A percentile compares a stretch with the other conserved stretches of the same genome.
Conservation (phyloP, 2,329 filamentous ascomycete species). For the Penicillium sp. region DNA sequence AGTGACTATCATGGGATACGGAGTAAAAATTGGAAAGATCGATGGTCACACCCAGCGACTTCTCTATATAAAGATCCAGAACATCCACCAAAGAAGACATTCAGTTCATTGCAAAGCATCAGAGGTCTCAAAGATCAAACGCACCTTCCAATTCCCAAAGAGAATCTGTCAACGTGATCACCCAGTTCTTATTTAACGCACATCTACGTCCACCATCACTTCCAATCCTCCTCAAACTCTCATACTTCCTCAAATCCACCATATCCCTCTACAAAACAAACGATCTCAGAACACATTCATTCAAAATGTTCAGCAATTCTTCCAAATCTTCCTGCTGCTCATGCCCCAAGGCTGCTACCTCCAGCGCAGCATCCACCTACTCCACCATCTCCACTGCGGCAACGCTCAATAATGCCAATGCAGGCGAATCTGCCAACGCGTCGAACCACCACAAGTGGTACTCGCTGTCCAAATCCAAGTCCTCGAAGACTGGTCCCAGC, state of each 20-base stretch:
- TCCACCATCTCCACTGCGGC: conserved; percentile 26
- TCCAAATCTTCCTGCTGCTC: conserved; percentile 13
- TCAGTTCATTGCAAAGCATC: not conserved
- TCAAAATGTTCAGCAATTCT: conserved; percentile 14
- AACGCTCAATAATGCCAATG: conserved; percentile 23
- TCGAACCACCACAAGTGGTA: conserved; percentile 22
- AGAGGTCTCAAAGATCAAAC: not conserved
- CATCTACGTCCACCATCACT: too few species aligned
- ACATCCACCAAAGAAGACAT: not conserved
- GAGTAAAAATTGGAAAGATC: not conserved
- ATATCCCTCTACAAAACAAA: not conserved
- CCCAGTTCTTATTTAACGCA: not conserved
- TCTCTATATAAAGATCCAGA: conserved; percentile 5
- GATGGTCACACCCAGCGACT: not conserved
- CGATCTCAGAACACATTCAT: not conserved
- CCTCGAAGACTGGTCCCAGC: conserved; percentile 11
- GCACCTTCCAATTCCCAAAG: not conserved
- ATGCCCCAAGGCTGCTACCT: conserved; percentile 12
- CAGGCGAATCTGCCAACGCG: too few species aligned
- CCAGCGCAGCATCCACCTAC: conserved; percentile 21
- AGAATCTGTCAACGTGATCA: not conserved
- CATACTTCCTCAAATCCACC: not conserved
- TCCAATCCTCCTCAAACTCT: not conserved
- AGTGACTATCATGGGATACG: not conserved
- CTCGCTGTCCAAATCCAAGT: conserved; percentile 6